phyloP scores from a whole-genome alignment of 2,329 filamentous ascomycete genomes.

The Pezicula radicicola region DNA sequence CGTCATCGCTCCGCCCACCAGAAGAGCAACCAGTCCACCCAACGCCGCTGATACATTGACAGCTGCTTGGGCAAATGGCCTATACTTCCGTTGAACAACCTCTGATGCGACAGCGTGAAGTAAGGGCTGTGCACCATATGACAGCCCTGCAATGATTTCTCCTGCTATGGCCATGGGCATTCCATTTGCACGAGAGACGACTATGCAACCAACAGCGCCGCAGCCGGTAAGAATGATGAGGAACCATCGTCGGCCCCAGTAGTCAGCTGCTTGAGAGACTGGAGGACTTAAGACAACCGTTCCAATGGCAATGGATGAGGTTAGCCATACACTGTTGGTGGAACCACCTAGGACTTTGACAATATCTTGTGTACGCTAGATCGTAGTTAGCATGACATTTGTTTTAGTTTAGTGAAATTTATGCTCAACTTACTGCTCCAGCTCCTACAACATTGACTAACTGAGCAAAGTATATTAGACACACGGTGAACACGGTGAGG shows the following conservation, averaged over 20 bases:
- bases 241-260: constrained; percentile 38
- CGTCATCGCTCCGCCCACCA: constrained; percentile 33
- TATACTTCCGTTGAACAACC: constrained; percentile 34
- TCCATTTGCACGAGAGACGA: constrained; percentile 32
- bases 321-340: constrained; percentile 28
- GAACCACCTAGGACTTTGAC: constrained; percentile 2
- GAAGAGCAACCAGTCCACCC: constrained; percentile 29
- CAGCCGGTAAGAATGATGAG: constrained; percentile 32
- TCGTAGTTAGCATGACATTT: neutral
- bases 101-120: constrained; percentile 37
- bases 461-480: constrained; percentile 34
- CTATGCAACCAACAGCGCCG: constrained; percentile 32
- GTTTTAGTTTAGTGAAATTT: neutral
- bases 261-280: constrained; percentile 37
- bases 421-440: neutral
- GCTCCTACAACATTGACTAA: constrained; percentile 31
- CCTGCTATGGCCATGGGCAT: constrained; percentile 36
- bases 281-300: constrained; percentile 34
- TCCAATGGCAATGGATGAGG: constrained; percentile 32
- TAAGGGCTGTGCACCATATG: constrained; percentile 35
- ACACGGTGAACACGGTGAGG: constrained; percentile 31
- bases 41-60: constrained; percentile 28
- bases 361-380: constrained; percentile 7
- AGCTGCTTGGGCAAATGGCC: constrained; percentile 33
- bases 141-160: constrained; percentile 31